Evolutionary conservation across 345 rosid species (phyloP), one percentile per base, ranked within the genome.

Genomic region (Acer campestre): DNA sequence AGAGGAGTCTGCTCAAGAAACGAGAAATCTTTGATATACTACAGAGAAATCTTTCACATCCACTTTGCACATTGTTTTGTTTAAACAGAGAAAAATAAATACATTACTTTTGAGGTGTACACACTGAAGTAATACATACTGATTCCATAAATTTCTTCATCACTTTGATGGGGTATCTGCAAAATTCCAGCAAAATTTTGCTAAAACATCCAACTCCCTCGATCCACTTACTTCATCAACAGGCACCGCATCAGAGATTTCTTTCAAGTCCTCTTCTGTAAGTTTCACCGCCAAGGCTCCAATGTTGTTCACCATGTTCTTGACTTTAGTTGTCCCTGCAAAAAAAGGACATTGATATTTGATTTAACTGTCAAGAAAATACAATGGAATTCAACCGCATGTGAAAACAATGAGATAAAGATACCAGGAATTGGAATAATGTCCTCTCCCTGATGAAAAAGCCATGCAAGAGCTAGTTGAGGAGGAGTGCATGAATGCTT

Each of bases 381-480:
- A 62, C 67, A 11, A 23, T 22, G 17, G 13, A 62, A 62, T 62
- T 25, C 38, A 62, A 62, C 67, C 38, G n/a, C 9, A 20, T n/a
- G 7, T 8, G 23, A 6, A 35, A 35, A n/a, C 3, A n/a, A n/a
- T 16, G 40, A 31, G 31, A 0, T 10, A 1, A 75, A 74, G 13
- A 27, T 80, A 83, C 85, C 86, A 56, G 88, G 88, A 61, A 84
- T 82, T 31, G 88, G 86, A 62, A 84, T 62, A n/a, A 81, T 25
- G 51, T 83, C 85, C 48, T 75, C 76, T 61, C 86, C 86, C 42
- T 83, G 90, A 73, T 81, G 81, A 27, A 79, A 83, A 68, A 73
- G 61, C 83, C 85, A 84, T 13, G 86, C 81, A 23, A 87, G 80
- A 67, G 90, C 86, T 11, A 87, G 81, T 38, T 87, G 86, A 68